Conservation (phyloP, 2,329 filamentous ascomycete genomes). For the Aspergillus sp. region DNA sequence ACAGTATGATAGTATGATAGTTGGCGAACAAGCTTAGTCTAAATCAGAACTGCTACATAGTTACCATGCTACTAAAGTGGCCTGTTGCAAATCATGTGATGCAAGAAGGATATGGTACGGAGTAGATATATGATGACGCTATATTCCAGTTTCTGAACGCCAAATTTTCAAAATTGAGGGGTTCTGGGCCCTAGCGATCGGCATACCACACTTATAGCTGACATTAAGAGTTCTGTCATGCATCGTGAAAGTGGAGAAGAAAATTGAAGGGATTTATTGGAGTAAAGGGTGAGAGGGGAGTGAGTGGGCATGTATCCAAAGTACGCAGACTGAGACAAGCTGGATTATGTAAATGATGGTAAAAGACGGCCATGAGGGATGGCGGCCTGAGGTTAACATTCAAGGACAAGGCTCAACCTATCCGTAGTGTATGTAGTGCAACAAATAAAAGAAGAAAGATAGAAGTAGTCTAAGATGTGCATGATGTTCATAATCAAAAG, state of each 20-base stretch:
- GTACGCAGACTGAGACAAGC: neutral
- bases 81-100: too few species aligned
- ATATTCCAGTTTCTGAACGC: neutral
- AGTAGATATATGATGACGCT: neutral
- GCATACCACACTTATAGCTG: neutral
- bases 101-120: neutral
- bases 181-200: neutral
- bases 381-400: neutral
- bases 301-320: neutral
- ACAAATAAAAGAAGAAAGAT: neutral
- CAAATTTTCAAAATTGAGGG: neutral
- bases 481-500: conserved; percentile 11
- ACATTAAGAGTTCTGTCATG: neutral
- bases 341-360: neutral
- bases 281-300: neutral
- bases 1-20: too few species aligned
- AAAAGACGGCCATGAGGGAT: neutral
- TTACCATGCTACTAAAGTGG: too few species aligned
- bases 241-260: neutral
- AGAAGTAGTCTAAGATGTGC: conserved; percentile 8
- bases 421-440: conserved; percentile 2
- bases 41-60: too few species aligned
- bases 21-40: too few species aligned
- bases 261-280: neutral
- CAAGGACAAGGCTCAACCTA: conserved; percentile 6